Evolutionary conservation across 202 grass and related monocot species (phyloP), one percentile per base, ranked within the genome.

Genomic region (Tripidium arundinaceum): DNA sequence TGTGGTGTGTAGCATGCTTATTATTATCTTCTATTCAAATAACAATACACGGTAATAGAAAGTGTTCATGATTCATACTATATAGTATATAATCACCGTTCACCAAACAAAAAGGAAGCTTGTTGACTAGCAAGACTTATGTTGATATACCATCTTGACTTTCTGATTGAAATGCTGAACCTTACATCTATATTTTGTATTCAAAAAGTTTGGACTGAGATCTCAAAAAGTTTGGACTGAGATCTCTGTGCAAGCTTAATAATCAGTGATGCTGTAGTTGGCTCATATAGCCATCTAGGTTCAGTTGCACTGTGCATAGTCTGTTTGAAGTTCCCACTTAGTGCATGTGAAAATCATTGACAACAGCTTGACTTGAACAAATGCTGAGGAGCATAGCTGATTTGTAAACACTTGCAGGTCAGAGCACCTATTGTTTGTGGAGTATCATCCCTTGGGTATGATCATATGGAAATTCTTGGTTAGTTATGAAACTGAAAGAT

Each of bases 401-500:
- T 27, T 41, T 69, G 25, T 69, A 33, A 68, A 68, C 12, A 50
- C 81, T 89, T 90, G 80, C 76, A 99, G 96, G 90, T 99, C 52
- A 75, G 87, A 83, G 74, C 79, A 86, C 96, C 96, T 82, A 82
- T 99, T 50, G 90, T 88, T 75, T 99, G 96, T 90, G 96, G 96
- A 80, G 91, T 99, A 96, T 45, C 96, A 69, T 95, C 96, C 60
- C 85, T 99, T 57, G 96, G 92, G 77, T 99, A 99, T 12, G 96
- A 99, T 83, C 96, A 95, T 79, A 95, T 99, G 92, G 90, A 99
- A 80, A 94, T 99, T 88, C 96, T 99, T 80, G 96, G 96, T 99
- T 79, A 89, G 92, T 91, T 65, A 55, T 75, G 57, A 85, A 85
- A 85, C 29, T 66, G 47, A 77, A 89, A 59, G 49, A 70, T n/a